phyloP scores from a whole-genome alignment of 179 eudicot species.

The Vitellaria paradoxa region DNA sequence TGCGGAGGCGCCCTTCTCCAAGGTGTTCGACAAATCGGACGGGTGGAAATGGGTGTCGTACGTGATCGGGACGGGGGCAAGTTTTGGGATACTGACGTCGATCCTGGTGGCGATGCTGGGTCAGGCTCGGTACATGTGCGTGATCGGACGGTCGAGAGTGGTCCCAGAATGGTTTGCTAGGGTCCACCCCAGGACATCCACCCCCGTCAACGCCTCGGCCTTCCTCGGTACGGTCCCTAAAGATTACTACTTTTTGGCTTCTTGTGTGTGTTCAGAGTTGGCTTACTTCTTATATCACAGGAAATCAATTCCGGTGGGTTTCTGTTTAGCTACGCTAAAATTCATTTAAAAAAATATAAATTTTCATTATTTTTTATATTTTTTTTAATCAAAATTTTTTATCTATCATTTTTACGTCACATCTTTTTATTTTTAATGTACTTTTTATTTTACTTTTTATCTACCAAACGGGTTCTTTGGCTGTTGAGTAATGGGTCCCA shows the following conservation, averaged over 20 bases:
- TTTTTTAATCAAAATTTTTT: no score
- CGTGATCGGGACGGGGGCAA: constrained; percentile 91
- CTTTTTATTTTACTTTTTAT: no score
- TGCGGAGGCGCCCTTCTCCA: constrained; percentile 72
- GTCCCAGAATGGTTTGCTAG: constrained; percentile 86
- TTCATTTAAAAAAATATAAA: no score
- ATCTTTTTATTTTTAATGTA: no score
- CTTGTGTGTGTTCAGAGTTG: no score
- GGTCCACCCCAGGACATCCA: constrained; percentile 77
- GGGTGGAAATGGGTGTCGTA: constrained; percentile 75
- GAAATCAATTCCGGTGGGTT: no score
- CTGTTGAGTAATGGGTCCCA: no score
- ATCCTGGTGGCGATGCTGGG: constrained; percentile 91
- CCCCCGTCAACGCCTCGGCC: constrained; percentile 90
- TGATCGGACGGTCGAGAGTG: constrained; percentile 84
- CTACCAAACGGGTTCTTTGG: no score
- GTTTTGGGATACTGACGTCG: constrained; percentile 87
- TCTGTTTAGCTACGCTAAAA: no score
- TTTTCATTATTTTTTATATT: no score
- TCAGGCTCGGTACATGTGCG: constrained; percentile 95
- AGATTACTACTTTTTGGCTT: background rate
- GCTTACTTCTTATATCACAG: no score
- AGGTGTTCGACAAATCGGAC: constrained; percentile 51
- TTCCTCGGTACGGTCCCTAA: constrained; percentile 59
- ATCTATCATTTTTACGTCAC: no score